A percentile compares a stretch with the other conserved stretches of the same genome.
Conservation (phyloP, 345 rosid genomes). For the Euclidium syriacum region DNA sequence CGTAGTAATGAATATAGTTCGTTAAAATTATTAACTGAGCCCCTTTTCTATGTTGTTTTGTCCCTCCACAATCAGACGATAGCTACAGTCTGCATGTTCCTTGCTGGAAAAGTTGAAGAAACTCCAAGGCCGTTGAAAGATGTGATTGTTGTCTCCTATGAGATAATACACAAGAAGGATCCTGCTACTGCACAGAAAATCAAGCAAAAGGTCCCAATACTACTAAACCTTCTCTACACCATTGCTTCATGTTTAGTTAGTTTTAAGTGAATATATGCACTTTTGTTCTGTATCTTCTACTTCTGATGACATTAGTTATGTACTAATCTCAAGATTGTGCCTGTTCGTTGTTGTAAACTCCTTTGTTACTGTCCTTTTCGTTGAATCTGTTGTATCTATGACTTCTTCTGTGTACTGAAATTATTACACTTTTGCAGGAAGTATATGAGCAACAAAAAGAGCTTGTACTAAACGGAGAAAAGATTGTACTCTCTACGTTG, state of each 20-base stretch:
- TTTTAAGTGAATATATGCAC: neutral
- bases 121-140: constrained; percentile 93
- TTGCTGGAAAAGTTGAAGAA: constrained; percentile 98
- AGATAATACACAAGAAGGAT: constrained; percentile 90
- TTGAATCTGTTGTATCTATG: neutral
- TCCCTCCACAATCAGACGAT: constrained; percentile 49
- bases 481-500: constrained; percentile 86
- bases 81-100: constrained; percentile 97
- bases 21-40: constrained; percentile 4
- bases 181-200: constrained; percentile 75
- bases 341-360: neutral
- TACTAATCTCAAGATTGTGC: neutral
- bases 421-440: constrained; percentile 50
- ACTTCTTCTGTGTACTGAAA: constrained; percentile 20
- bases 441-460: constrained; percentile 97
- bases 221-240: neutral
- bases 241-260: constrained; percentile 11
- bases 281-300: neutral
- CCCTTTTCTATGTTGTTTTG: constrained; percentile 8
- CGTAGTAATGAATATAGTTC: neutral
- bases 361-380: neutral
- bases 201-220: constrained; percentile 72
- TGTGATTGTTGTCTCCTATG: constrained; percentile 93
- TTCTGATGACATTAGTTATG: neutral
- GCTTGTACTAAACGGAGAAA: constrained; percentile 78